Conservation (phyloP, 1,284 basidiomycete genomes). For the Trichosporon coremiiforme region DNA sequence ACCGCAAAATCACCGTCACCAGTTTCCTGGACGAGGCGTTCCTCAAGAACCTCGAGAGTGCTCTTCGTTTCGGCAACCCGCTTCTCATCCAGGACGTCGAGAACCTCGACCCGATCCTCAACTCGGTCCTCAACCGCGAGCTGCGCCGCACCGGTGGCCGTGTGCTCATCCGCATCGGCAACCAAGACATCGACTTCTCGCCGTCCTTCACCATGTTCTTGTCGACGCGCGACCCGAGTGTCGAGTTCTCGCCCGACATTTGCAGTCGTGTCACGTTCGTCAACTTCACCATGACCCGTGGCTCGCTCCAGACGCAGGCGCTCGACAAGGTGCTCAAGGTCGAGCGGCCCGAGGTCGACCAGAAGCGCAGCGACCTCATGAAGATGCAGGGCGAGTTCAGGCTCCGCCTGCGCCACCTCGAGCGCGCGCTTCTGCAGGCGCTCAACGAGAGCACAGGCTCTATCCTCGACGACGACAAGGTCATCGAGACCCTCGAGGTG, state of each 20-base stretch:
- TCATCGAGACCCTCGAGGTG: slow-evolving; percentile 95
- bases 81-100: slow-evolving; percentile 98
- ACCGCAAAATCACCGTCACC: slow-evolving; percentile 95
- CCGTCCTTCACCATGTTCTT: slow-evolving; percentile 99
- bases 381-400: slow-evolving; percentile 98
- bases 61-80: slow-evolving; percentile 98
- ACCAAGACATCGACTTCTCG: slow-evolving; percentile 98
- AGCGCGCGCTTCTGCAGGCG: slow-evolving; percentile 90
- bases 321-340: slow-evolving; percentile 96
- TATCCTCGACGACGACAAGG: slow-evolving; percentile 98
- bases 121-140: slow-evolving; percentile 96
- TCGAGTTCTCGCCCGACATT: slow-evolving; percentile 97
- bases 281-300: slow-evolving; percentile 99
- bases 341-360: slow-evolving; percentile 94
- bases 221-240: slow-evolving; percentile 93
- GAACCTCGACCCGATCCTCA: slow-evolving; percentile 95
- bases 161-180: slow-evolving; percentile 96
- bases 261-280: slow-evolving; percentile 99
- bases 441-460: slow-evolving; percentile 96
- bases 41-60: slow-evolving; percentile 96
- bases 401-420: slow-evolving; percentile 85
- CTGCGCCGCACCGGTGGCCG: slow-evolving; percentile 93
- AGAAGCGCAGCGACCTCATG: slow-evolving; percentile 96
- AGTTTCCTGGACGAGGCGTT: slow-evolving; percentile 99
- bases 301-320: slow-evolving; percentile 96